Base-by-base conservation (phyloP, 495 filamentous ascomycete genomes). In the Xeromyces bisporus region DNA sequence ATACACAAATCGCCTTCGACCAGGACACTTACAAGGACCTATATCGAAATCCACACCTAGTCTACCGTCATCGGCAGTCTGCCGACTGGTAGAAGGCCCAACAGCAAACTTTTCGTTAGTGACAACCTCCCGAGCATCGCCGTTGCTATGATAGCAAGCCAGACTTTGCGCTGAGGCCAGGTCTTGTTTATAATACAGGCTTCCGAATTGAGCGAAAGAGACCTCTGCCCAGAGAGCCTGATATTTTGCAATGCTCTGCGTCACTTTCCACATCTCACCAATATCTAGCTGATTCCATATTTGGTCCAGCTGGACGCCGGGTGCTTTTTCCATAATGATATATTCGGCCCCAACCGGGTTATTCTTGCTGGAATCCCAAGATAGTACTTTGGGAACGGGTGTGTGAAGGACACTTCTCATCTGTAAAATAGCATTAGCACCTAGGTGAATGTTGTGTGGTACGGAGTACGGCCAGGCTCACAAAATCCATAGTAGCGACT, bases 341-440 rank as follows among this genome's bases (percentile, higher is more conserved):
- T 48, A 50, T 28, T 44, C 47, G 6, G 47, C 36, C n/a, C 33
- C 44, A 10, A 47, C 41, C 3, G 44, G 31, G 20, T 38, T 38
- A 28, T 45, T 37, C 4, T 35, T 33, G 9, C 26, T 9, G 12
- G 44, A 36, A 26, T 35, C 38, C 32, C 39, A 48, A 11, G 38
- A 32, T 8, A 37, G 34, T 15, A 50, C 36, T 27, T 39, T 40
- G 3, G 41, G 44, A 3, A 42, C 36, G 3, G 32, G 44, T 15
- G 41, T 37, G 52, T 18, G 12, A 10, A 32, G 34, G 23, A 12
- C n/a, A 18, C 20, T 31, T 29, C 37, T 11, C 20, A 38, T 32
- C 31, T 26, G 57, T 50, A 55, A 39, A 49, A 54, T 26, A n/a
- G n/a, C n/a, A 55, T 58, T 17, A 60, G 48, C 47, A 59, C 15